Evolutionary conservation across 805 yeast species (phyloP).

Genomic region (Starmerella kuoi): DNA sequence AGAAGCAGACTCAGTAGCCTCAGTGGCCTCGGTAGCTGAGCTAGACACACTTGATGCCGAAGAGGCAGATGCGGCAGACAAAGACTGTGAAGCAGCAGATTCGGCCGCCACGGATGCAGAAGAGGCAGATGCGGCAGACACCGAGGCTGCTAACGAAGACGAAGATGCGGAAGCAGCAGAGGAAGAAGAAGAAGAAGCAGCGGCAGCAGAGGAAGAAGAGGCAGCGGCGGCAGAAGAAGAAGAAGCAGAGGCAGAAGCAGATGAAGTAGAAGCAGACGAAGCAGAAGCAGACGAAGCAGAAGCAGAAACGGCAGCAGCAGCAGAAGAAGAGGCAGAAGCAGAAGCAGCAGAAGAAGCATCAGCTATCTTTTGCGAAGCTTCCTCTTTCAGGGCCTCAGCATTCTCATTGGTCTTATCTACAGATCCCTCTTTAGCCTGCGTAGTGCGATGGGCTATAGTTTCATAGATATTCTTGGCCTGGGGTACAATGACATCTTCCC

Average conservation of each 20-base stretch:
- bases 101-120: background rate
- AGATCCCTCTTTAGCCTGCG: background rate
- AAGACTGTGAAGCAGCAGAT: background rate
- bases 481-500: constrained; percentile 4
- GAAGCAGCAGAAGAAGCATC: background rate
- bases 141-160: background rate
- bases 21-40: background rate
- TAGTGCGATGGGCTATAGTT: background rate
- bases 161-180: background rate
- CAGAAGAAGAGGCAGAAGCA: background rate
- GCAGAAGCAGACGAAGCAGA: background rate
- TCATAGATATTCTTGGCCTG: constrained; percentile 11
- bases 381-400: background rate
- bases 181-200: background rate
- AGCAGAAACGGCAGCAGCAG: background rate
- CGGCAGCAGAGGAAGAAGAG: constrained; percentile 4
- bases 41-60: constrained; percentile 4
- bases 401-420: background rate
- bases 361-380: background rate
- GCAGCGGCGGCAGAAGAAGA: background rate
- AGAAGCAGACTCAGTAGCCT: background rate
- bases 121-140: background rate
- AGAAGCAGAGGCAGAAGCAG: constrained; percentile 1
- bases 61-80: constrained; percentile 1
- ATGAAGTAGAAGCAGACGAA: background rate